phyloP scores from a whole-genome alignment of 495 filamentous ascomycete species.

The Talaromyces stipitatus region DNA sequence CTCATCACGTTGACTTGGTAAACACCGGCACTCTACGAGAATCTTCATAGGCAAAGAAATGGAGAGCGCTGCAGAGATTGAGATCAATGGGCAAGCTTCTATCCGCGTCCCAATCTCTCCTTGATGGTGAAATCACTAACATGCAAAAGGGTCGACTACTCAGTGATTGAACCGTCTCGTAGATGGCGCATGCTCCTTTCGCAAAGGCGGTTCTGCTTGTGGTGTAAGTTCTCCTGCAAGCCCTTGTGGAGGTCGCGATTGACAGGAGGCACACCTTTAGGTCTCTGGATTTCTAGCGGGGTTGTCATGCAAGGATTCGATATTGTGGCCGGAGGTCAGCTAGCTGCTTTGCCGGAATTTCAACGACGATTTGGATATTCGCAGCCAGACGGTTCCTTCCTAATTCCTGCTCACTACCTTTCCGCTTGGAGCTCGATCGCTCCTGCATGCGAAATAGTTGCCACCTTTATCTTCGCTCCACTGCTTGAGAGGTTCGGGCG shows the following conservation, averaged over 20 bases:
- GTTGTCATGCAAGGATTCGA: conserved; percentile 18
- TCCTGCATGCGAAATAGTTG: conserved; percentile 12
- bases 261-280: conserved; percentile 3
- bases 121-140: background rate
- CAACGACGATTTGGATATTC: conserved; percentile 10
- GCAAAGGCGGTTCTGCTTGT: conserved; percentile 12
- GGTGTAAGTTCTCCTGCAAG: conserved; percentile 9
- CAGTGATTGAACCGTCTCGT: conserved; percentile 9
- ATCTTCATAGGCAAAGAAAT: background rate
- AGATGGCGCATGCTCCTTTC: conserved; percentile 13
- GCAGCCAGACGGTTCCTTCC: conserved; percentile 8
- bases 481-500: conserved; percentile 15
- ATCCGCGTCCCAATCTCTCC: background rate
- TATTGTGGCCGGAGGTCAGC: conserved; percentile 15
- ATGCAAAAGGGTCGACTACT: conserved; percentile 13
- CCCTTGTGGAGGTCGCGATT: background rate
- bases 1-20: background rate
- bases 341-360: conserved; percentile 14
- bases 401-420: conserved; percentile 15
- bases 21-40: background rate
- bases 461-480: conserved; percentile 12
- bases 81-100: conserved; percentile 1
- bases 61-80: background rate
- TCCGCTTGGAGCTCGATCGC: conserved; percentile 5
- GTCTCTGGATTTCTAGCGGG: conserved; percentile 15